Base-by-base conservation (phyloP, 2,329 filamentous ascomycete species). In the Fusarium torreyae region DNA sequence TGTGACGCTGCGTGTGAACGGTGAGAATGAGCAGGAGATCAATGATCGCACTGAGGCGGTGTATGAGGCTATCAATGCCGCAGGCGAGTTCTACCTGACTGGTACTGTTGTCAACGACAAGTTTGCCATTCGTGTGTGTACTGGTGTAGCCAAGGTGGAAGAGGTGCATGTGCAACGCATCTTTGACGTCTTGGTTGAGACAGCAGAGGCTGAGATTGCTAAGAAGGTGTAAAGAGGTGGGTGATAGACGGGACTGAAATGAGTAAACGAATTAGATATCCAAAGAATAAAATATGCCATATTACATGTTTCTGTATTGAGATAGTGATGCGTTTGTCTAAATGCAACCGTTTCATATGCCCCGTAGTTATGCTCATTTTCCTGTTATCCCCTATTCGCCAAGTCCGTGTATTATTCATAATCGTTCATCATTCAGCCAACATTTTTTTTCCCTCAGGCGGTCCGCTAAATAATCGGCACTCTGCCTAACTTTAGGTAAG, bases 11-110 rank as follows among this genome's bases (percentile, higher is more conserved):
- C 87, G 89, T 3, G 81, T 94, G 13, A 58, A 53, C 20, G 85
- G 84, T 6, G 63, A 67, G 4, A 75, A 76, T 26, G 77, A 84
- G 26, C 85, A 88, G 57, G 84, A 86, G 62, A 85, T 87, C 14
- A 94, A 96, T 71, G 82, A 80, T 20, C 75, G 92, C 13, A 97
- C 94, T 1, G 91, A 91, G 79, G 85, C 86, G 57, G 87, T 97
- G 14, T 95, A 93, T 73, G 92, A 96, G 74, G 79, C 83, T 24
- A 86, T 97, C 28, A 95, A 97, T 73, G 83, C 84, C 5, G 83
- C 87, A 9, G 93, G 93, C 2, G 89, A 93, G 78, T 92, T 97
- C 57, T 98, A 93, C 79, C 82, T 98, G 24, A 98, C 94, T 0
- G 91, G 89, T 42, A 92, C 91, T 2, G 87, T 94, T 6, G 85